phyloP scores from a whole-genome alignment of 768 basidiomycete species.

The Tubosaeta sp. region DNA sequence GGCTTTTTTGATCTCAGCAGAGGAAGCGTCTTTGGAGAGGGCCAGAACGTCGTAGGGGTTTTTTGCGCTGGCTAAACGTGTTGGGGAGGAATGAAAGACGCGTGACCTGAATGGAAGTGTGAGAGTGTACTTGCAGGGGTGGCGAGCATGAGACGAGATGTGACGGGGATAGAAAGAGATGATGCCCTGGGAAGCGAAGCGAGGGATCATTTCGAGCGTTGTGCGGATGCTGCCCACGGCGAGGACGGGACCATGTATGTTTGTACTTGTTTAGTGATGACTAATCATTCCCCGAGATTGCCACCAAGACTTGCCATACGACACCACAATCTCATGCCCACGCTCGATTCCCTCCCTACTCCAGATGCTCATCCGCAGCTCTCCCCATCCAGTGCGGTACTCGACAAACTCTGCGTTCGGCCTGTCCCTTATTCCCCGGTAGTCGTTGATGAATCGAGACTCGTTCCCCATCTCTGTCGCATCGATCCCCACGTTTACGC shows the following conservation, averaged over 20 bases:
- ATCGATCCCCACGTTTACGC: slow-evolving; percentile 71
- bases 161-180: slow-evolving; percentile 42
- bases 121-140: slow-evolving; percentile 2
- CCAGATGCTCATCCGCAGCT: slow-evolving; percentile 76
- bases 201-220: slow-evolving; percentile 42
- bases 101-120: slow-evolving; percentile 30
- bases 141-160: slow-evolving; percentile 33
- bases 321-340: slow-evolving; percentile 82
- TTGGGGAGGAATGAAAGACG: slow-evolving; percentile 64
- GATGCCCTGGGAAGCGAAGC: slow-evolving; percentile 38
- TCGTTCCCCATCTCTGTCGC: slow-evolving; percentile 77
- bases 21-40: slow-evolving; percentile 74
- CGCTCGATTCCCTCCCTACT: slow-evolving; percentile 60
- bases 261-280: slow-evolving; percentile 20
- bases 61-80: slow-evolving; percentile 51
- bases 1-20: slow-evolving; percentile 92
- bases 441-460: slow-evolving; percentile 88
- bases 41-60: slow-evolving; percentile 93
- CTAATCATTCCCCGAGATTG: slow-evolving; percentile 36
- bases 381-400: slow-evolving; percentile 46
- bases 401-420: slow-evolving; percentile 75
- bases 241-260: slow-evolving; percentile 1
- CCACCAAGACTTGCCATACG: slow-evolving; percentile 91
- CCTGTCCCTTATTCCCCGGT: slow-evolving; percentile 64
- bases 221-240: neutral